phyloP scores from a whole-genome alignment of 169 alveolate genomes.

The Babesia divergens region DNA sequence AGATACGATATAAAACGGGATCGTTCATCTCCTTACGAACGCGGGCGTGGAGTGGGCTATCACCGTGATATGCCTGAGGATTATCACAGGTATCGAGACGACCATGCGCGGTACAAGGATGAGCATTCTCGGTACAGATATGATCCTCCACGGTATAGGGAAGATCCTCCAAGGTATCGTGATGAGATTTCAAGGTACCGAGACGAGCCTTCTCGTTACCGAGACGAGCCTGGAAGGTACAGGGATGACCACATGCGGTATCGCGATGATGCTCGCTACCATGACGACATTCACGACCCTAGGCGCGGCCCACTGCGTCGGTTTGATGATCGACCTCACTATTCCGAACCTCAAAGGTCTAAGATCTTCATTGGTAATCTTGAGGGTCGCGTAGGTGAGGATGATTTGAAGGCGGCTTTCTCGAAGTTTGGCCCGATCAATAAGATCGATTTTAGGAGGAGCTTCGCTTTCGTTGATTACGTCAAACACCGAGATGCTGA shows the following conservation, averaged over 20 bases:
- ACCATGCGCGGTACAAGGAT: constrained; percentile 20
- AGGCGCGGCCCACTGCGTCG: constrained; percentile 15
- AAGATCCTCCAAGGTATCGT: constrained; percentile 6
- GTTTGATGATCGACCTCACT: neutral
- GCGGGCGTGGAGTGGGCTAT: constrained; percentile 3
- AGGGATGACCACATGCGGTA: constrained; percentile 11
- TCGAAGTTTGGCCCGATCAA: constrained; percentile 75
- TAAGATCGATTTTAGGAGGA: constrained; percentile 74
- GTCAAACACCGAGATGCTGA: constrained; percentile 65
- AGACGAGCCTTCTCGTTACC: constrained; percentile 20
- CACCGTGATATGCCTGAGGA: constrained; percentile 24
- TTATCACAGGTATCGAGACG: constrained; percentile 25
- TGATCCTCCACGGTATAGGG: constrained; percentile 30
- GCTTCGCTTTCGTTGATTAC: constrained; percentile 81
- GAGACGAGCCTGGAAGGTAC: constrained; percentile 26
- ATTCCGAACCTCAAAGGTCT: constrained; percentile 48
- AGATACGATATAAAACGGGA: constrained; percentile 29
- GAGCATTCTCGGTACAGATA: constrained; percentile 19
- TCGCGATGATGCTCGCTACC: constrained; percentile 21
- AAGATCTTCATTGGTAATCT: constrained; percentile 82
- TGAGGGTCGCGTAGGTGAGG: constrained; percentile 79
- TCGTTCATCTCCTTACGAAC: constrained; percentile 50
- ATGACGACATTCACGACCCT: neutral
- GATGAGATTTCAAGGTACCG: constrained; percentile 7
- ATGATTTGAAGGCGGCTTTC: constrained; percentile 75